These are phyloP conservation scores for Mimosa bimucronata DNA, from an alignment of 306 rosid species.

Conservation along the genomic window DNA sequence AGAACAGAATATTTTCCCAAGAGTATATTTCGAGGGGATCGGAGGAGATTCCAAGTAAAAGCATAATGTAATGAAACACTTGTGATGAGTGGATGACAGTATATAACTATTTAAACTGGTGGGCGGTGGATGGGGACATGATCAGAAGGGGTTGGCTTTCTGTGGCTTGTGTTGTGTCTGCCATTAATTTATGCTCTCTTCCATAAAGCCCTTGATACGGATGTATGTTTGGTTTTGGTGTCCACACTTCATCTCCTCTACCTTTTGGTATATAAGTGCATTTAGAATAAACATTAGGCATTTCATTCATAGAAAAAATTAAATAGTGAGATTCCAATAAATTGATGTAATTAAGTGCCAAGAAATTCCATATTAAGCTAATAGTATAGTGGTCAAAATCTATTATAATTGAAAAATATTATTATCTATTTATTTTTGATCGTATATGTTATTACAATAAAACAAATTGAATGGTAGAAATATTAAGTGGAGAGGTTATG, in stretches of 20 bases:
- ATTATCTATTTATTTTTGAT: too few relatives aligned
- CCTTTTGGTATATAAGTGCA: neutral
- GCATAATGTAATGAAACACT: neutral
- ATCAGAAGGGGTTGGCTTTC: neutral
- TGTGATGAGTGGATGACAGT: neutral
- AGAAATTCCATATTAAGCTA: too few relatives aligned
- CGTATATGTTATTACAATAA: too few relatives aligned
- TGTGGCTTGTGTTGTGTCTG: conserved; percentile 18
- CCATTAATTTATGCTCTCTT: conserved; percentile 18
- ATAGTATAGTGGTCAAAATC: too few relatives aligned
- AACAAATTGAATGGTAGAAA: too few relatives aligned
- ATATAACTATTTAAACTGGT: neutral
- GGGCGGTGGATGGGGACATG: conserved; percentile 18
- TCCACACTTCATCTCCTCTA: neutral
- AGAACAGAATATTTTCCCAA: neutral
- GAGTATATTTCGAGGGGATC: neutral
- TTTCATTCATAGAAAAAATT: neutral
- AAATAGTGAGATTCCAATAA: too few relatives aligned
- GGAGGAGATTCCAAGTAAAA: neutral
- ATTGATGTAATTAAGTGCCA: too few relatives aligned
- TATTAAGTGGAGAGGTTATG: too few relatives aligned
- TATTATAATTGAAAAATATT: too few relatives aligned
- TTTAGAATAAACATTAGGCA: neutral
- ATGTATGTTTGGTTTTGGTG: conserved; percentile 18
- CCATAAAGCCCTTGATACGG: conserved; percentile 24